Evolutionary conservation across 2,329 filamentous ascomycete species (phyloP), one percentile per base, ranked within the genome.

Genomic region (Exophiala calicioides): DNA sequence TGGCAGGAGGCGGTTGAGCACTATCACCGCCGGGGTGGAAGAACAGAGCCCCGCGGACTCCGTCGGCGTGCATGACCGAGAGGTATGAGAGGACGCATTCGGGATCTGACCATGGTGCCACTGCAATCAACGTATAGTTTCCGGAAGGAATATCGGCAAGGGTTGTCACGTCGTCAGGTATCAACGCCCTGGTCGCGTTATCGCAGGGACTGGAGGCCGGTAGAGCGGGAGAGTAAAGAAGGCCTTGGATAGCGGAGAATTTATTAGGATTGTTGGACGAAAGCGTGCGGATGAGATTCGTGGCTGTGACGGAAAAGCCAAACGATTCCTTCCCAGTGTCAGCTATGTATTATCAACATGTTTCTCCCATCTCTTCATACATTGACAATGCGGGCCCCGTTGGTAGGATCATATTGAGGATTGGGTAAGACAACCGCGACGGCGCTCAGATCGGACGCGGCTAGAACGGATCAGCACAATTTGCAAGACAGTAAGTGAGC

Each of bases 221-320:
- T 30, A 95, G 75, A 50, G 84, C 80, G 3, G 91, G 93, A 2
- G 95, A 85, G 65, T 93, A 97, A 47, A 97, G 77, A 12, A 96
- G 78, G 52, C 91, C 91, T 55, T 81, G 79, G 26, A 93, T 81
- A 43, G 80, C 72, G 44, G 78, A 78, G 55, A 84, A 80, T 29
- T 74, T 66, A 23, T 78, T 74, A 41, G 80, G 75, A 62, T 81
- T 82, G 51, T 81, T 85, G 23, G 78, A 81, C 3, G 87, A 87
- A 10, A 96, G 74, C 0, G 88, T 94, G 33, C 84, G 87, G 40
- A 95, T 78, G 59, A 86, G 86, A 47, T 63, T 64, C 26, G 68
- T 63, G 3, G 54, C 16, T 65, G 62, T 47, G 68, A 66, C 30
- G 56, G 62, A 49, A 66, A 70, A 46, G 55, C 51, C 53, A 35